Conservation (phyloP, 257 asterid genomes). For the Gentiana straminea region DNA sequence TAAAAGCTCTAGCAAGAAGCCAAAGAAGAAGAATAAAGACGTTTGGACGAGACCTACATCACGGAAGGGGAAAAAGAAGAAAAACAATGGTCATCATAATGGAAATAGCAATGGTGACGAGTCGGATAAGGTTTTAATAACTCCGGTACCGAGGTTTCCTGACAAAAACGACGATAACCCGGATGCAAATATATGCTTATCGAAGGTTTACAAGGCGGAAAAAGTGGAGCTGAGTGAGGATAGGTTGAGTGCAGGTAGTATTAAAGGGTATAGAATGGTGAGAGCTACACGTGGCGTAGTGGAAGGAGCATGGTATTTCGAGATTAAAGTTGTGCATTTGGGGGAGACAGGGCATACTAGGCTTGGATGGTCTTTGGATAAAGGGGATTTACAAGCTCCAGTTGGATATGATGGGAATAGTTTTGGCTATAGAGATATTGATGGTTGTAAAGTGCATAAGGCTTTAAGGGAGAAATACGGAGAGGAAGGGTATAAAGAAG, state of each 20-base stretch:
- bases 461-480: constrained; percentile 89
- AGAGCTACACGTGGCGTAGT: constrained; percentile 86
- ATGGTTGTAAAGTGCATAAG: constrained; percentile 85
- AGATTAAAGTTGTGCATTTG: constrained; percentile 67
- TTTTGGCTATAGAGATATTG: constrained; percentile 86
- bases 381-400: constrained; percentile 96
- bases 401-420: constrained; percentile 93
- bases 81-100: constrained; percentile 27
- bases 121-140: constrained; percentile 58
- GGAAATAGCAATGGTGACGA: constrained; percentile 26
- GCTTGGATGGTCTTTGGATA: constrained; percentile 93
- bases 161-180: constrained; percentile 68
- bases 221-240: constrained; percentile 89
- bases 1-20: constrained; percentile 40
- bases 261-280: constrained; percentile 95
- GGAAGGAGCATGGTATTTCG: constrained; percentile 95
- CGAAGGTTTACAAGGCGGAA: constrained; percentile 87
- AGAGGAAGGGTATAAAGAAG: constrained; percentile 77
- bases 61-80: constrained; percentile 72
- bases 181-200: constrained; percentile 57
- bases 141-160: constrained; percentile 72
- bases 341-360: constrained; percentile 95
- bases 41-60: constrained; percentile 72
- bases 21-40: constrained; percentile 69
- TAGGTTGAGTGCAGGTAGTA: constrained; percentile 80